Percentiles rank a stretch among this genome's conserved stretches.
These are phyloP conservation scores for Exophiala sideris DNA, from an alignment of 2,329 filamentous ascomycete species.

Conservation along the genomic window DNA sequence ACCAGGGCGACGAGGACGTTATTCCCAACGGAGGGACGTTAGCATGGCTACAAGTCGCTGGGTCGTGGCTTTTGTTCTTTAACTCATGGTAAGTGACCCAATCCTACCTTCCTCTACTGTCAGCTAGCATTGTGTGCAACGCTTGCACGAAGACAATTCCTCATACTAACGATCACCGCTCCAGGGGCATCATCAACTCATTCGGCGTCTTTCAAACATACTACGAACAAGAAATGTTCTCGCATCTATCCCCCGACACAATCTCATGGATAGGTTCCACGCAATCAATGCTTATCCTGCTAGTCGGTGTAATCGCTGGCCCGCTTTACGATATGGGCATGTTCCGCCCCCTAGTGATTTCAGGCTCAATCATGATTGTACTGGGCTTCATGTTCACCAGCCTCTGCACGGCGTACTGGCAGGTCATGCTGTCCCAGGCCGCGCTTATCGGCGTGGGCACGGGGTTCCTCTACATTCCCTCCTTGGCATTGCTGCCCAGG, in stretches of 20 bases:
- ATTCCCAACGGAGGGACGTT: background rate
- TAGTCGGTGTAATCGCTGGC: constrained; percentile 43
- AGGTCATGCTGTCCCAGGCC: constrained; percentile 54
- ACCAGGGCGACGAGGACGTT: background rate
- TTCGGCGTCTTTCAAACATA: constrained; percentile 30
- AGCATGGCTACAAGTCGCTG: background rate
- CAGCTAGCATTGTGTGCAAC: background rate
- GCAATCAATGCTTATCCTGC: constrained; percentile 45
- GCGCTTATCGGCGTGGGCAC: constrained; percentile 51
- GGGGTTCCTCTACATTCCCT: constrained; percentile 45
- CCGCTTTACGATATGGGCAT: constrained; percentile 43
- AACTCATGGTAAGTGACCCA: background rate
- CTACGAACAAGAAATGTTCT: constrained; percentile 23
- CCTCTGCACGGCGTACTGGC: constrained; percentile 47
- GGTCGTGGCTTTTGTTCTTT: background rate
- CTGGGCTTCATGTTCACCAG: constrained; percentile 40
- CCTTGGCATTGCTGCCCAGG: constrained; percentile 45
- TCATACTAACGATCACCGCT: background rate
- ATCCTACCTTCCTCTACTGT: too few species aligned
- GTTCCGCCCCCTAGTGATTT: constrained; percentile 28
- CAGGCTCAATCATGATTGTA: constrained; percentile 24
- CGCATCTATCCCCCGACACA: constrained; percentile 34
- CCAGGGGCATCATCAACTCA: constrained; percentile 24
- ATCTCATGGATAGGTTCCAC: constrained; percentile 51
- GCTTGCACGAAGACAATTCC: background rate